These are phyloP conservation scores for Podaxis sp. DNA, from an alignment of 768 basidiomycete species.

Conservation along the genomic window DNA sequence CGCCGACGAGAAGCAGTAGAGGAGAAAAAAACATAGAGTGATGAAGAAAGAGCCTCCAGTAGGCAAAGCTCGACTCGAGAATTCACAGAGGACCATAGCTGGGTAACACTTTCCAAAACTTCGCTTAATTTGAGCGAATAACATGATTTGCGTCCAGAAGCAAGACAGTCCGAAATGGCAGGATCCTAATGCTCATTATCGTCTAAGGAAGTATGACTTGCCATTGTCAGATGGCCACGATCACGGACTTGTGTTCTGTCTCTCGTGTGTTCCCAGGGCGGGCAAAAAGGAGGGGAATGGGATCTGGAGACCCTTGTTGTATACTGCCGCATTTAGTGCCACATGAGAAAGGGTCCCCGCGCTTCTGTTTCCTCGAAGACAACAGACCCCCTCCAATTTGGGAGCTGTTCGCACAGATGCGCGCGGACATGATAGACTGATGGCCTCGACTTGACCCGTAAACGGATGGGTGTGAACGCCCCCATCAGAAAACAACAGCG, in stretches of 20 bases:
- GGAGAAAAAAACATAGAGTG: background rate
- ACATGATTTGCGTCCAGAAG: background rate
- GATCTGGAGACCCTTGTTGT: background rate
- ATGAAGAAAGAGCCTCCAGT: background rate
- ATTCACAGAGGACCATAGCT: background rate
- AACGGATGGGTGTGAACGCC: background rate
- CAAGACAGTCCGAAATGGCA: background rate
- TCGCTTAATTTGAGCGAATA: background rate
- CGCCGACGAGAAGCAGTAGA: slow-evolving; percentile 3
- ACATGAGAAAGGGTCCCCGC: slow-evolving; percentile 4
- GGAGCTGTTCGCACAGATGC: slow-evolving; percentile 1
- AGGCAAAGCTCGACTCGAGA: background rate
- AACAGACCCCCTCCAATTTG: background rate
- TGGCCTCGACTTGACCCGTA: background rate
- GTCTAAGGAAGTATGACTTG: slow-evolving; percentile 5
- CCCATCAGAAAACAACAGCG: slow-evolving; percentile 10
- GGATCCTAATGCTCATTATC: slow-evolving; percentile 1
- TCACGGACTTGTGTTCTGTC: slow-evolving; percentile 2
- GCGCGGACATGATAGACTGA: slow-evolving; percentile 9
- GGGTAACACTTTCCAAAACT: background rate
- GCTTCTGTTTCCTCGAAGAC: slow-evolving; percentile 2
- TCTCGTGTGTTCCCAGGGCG: slow-evolving; percentile 1
- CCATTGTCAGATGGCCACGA: slow-evolving; percentile 4
- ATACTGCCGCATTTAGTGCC: background rate
- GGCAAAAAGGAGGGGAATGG: background rate